Percentiles rank a stretch among this genome's conserved stretches.
phyloP scores from a whole-genome alignment of 2,329 filamentous ascomycete genomes.

The Cercospora sesami region DNA sequence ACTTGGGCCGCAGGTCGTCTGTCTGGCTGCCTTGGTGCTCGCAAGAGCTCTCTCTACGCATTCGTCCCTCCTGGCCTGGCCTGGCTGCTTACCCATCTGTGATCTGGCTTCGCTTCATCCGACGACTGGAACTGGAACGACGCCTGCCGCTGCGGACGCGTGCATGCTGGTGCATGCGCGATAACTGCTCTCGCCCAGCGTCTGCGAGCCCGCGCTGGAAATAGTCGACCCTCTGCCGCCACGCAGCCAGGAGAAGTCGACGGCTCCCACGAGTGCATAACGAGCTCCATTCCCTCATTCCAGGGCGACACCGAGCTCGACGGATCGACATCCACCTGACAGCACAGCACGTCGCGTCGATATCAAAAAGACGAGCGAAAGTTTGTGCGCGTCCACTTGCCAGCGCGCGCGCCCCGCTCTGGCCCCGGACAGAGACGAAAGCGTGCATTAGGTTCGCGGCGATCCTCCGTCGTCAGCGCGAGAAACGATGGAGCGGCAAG shows the following conservation, averaged over 20 bases:
- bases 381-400: conserved; percentile 17
- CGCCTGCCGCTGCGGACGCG: conserved; percentile 20
- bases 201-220: conserved; percentile 4
- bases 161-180: conserved; percentile 23
- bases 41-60: conserved; percentile 11
- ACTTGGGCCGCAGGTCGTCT: conserved; percentile 17
- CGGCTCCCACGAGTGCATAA: conserved; percentile 15
- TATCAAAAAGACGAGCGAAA: background rate
- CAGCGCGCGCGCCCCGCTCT: conserved; percentile 29
- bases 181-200: conserved; percentile 18
- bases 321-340: conserved; percentile 20
- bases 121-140: background rate
- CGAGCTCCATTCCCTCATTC: conserved; percentile 13
- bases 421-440: conserved; percentile 29
- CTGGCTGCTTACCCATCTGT: background rate
- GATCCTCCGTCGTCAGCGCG: conserved; percentile 6
- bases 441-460: conserved; percentile 20
- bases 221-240: conserved; percentile 2
- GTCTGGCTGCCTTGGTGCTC: conserved; percentile 15
- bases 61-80: conserved; percentile 1
- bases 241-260: conserved; percentile 5
- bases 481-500: conserved; percentile 34
- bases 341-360: conserved; percentile 17
- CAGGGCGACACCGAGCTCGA: conserved; percentile 6
- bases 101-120: conserved; percentile 2